A percentile compares a stretch with the other conserved stretches of the same genome.
Conservation (phyloP, 768 basidiomycete species). For the Suillus americanus region DNA sequence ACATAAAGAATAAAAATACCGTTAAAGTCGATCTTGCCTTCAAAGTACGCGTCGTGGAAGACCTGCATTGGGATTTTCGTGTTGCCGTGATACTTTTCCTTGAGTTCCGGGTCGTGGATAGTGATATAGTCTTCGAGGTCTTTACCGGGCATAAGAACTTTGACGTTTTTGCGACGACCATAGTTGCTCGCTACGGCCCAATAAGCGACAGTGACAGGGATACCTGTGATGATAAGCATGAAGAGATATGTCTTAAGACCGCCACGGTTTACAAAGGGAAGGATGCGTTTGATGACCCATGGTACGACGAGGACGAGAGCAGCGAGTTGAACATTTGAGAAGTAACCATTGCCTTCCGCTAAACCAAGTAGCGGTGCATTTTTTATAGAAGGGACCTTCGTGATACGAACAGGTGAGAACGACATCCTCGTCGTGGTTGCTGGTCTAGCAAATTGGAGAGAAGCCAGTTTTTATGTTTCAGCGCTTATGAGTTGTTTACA, state of each 20-base stretch:
- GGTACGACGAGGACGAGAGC: conserved; percentile 77
- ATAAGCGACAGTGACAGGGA: conserved; percentile 81
- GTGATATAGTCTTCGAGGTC: conserved; percentile 89
- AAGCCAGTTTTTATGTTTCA: background rate
- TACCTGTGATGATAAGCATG: conserved; percentile 68
- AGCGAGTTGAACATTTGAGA: conserved; percentile 80
- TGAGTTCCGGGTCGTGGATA: conserved; percentile 82
- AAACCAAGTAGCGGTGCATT: conserved; percentile 83
- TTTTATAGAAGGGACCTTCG: conserved; percentile 75
- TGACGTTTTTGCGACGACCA: conserved; percentile 80
- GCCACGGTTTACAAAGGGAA: conserved; percentile 80
- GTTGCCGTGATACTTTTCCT: conserved; percentile 74
- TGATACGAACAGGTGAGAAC: conserved; percentile 53
- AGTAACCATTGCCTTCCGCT: conserved; percentile 83
- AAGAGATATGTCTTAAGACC: conserved; percentile 88
- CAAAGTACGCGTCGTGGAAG: conserved; percentile 97
- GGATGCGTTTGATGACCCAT: conserved; percentile 76
- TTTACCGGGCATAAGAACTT: conserved; percentile 81
- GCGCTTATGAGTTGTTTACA: background rate
- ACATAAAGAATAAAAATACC: conserved; percentile 46
- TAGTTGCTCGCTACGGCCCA: conserved; percentile 87
- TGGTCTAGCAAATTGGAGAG: background rate
- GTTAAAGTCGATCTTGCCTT: conserved; percentile 94
- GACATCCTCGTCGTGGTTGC: conserved; percentile 30
- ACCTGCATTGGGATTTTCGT: conserved; percentile 97